Evolutionary conservation across 2,329 filamentous ascomycete genomes (phyloP), one percentile per base, ranked within the genome.

Genomic region (Ampelomyces quisqualis): DNA sequence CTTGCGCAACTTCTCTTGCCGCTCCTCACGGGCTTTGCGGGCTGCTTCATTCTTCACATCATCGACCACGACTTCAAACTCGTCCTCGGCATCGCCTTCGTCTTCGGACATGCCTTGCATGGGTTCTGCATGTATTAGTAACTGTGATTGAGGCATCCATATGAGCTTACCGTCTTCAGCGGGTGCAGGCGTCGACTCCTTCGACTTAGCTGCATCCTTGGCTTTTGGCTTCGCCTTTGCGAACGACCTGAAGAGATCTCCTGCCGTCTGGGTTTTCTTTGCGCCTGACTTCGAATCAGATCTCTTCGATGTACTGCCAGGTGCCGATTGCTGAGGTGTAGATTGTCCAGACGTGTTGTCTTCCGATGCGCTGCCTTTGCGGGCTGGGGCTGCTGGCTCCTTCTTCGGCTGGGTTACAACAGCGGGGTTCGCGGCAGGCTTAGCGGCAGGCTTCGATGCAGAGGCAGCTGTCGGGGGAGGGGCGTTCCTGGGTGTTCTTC

Each of bases 211-310:
- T 52, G 55, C 48, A 14, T 57, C 58, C 56, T 83, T 69, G 5
- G 58, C 53, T 45, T 72, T 88, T 4, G 82, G 73, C 55, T 82
- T 84, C 2, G 75, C 66, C 57, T 85, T 88, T 10, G 87, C 86
- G 63, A 94, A 94, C 0, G 88, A 86, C 45, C 85, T 84, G 75
- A 93, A 89, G 18, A 94, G 80, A 44, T 80, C 79, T 2, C 60
- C 55, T 21, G 50, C 53, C n/a, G 83, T 80, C 11, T 72, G 75
- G 38, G 79, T 78, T 41, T 79, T 79, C 58, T 87, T 88, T 2
- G 77, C 51, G 5, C 68, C 62, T 2, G 72, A 58, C 49, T 74
- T 76, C 36, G 64, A 51, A 45, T 63, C 44, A 47, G 58, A 45
- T 58, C 72, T 45, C 58, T 64, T 57, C 28, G 65, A 33, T 13